Evolutionary conservation across 805 yeast genomes (phyloP).

Genomic region (Wickerhamiella nectarea): DNA sequence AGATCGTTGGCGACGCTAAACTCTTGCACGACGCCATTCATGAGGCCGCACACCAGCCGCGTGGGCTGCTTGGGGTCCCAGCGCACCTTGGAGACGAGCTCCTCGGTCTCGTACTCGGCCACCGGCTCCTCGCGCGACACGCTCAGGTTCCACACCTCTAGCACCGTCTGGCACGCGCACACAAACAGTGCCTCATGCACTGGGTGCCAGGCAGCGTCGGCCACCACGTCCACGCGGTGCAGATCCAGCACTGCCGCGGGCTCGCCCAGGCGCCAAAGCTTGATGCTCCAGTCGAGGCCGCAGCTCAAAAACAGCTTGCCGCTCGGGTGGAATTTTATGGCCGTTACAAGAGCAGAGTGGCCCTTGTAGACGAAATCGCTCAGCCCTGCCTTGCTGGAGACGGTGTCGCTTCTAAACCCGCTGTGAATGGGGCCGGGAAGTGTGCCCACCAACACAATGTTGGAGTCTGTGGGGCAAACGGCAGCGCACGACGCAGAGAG

Average conservation of each 20-base stretch:
- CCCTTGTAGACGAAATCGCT: conserved; percentile 18
- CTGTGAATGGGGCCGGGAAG: conserved; percentile 28
- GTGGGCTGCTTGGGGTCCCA: conserved; percentile 18
- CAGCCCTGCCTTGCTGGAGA: conserved; percentile 16
- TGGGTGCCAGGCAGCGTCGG: conserved; percentile 30
- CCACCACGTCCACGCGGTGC: conserved; percentile 23
- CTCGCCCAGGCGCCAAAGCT: conserved; percentile 23
- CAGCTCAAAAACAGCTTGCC: conserved; percentile 22
- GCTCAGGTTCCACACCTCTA: conserved; percentile 30
- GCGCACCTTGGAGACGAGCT: conserved; percentile 23
- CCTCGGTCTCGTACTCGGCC: conserved; percentile 15
- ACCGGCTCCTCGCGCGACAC: conserved; percentile 23
- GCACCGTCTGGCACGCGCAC: conserved; percentile 24
- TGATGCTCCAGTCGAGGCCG: conserved; percentile 29
- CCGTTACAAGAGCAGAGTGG: conserved; percentile 28
- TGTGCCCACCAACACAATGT: conserved; percentile 27
- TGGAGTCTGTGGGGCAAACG: conserved; percentile 22
- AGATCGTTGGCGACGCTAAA: background rate
- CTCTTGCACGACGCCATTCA: background rate
- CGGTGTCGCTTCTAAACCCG: conserved; percentile 23
- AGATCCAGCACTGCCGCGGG: conserved; percentile 14
- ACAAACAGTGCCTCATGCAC: conserved; percentile 26
- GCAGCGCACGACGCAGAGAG: conserved; percentile 24
- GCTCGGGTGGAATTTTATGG: conserved; percentile 21
- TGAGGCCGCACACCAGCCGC: background rate